Base-by-base conservation (phyloP, 202 grass and related monocot genomes). In the Hordeum pubiflorum region DNA sequence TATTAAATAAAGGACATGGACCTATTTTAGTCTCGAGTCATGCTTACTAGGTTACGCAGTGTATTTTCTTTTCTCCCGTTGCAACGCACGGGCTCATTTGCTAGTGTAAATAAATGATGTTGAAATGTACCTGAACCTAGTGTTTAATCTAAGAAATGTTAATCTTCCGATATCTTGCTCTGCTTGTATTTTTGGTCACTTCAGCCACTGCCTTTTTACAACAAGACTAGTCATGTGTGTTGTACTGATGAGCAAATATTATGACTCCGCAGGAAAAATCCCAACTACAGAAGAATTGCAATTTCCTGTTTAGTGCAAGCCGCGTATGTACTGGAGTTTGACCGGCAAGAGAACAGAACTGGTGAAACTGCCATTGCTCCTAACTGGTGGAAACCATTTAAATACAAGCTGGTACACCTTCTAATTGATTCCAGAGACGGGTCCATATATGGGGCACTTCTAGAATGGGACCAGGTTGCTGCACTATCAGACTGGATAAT, bases 381-480 rank as follows among this genome's bases (percentile, higher is more conserved):
- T 10, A 89, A 85, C 69, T 94, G 92, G 92, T 90, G 92, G 92
- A 94, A 92, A 67, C 89, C 89, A 27, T 94, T 92, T 87, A 91
- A 90, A 40, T 94, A 89, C 50, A 94, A 91, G 85, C 76, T 94
- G 52, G 59, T 79, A 38, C 74, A 58, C 23, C 50, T 58, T 32
- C 84, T 94, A 1, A 76, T 90, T 7, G 92, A 94, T 8, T 71
- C 88, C 18, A 89, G 92, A 44, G 92, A 94, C 7, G 87, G 82
- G 0, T 94, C 92, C n/a, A 89, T 91, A 58, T 91, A 91, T 2
- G 92, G 87, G 1, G 85, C 75, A 2, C 81, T 94, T 32, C 82
- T 94, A 6, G 89, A 91, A 77, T 94, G 89, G 87, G 92, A 91
- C 74, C 82, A 84, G 15, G 2, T 61, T 12, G 58, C 92, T 12